phyloP scores from a whole-genome alignment of 176 grass and related monocot genomes.

The Olyra latifolia region DNA sequence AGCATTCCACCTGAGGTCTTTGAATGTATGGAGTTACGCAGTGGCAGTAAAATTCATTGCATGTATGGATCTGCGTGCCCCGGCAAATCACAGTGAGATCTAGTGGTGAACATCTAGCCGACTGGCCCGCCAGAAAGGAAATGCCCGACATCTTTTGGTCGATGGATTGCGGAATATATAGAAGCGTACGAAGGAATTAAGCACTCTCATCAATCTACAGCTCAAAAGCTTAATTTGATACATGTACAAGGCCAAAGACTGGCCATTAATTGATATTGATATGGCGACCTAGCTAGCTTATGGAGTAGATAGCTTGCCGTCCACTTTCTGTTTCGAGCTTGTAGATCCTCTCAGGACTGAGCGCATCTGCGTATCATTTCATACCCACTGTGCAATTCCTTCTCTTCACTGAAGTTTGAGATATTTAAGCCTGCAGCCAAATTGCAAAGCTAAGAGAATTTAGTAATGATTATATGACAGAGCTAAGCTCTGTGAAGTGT shows the following conservation, averaged over 20 bases:
- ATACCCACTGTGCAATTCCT: background rate
- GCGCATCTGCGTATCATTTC: background rate
- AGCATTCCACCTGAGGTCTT: too few species aligned
- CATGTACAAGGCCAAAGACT: background rate
- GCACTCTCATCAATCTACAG: background rate
- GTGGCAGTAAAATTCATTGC: background rate
- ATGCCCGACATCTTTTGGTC: background rate
- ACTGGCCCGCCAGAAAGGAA: background rate
- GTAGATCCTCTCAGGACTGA: too few species aligned
- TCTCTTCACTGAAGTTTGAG: background rate
- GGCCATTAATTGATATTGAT: background rate
- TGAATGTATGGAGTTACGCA: too few species aligned
- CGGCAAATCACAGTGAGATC: background rate
- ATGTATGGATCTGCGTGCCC: too few species aligned
- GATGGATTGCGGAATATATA: background rate
- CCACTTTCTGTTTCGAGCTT: background rate
- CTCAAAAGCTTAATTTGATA: background rate
- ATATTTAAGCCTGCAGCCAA: slow-evolving; percentile 26
- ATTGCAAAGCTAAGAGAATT: background rate
- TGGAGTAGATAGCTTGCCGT: too few species aligned
- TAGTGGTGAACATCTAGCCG: background rate
- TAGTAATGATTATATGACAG: too few species aligned
- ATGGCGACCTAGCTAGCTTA: background rate
- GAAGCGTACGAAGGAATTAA: background rate
- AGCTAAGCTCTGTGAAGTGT: too few species aligned